Conservation (phyloP, 2,329 filamentous ascomycete genomes). For the Lachnellula arida region DNA sequence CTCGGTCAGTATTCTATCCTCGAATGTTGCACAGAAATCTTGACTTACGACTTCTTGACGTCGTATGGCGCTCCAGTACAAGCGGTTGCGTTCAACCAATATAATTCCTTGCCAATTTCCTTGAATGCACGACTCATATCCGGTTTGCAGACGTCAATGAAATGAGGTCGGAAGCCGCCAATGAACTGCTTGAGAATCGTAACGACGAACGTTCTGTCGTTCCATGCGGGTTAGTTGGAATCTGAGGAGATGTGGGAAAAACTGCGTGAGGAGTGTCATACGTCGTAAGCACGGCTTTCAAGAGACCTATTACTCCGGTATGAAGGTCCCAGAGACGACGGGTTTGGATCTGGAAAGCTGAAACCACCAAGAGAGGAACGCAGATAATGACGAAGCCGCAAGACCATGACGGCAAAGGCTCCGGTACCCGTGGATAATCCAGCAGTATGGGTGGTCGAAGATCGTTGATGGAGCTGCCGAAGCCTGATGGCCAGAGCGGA, state of each 20-base stretch:
- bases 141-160: conserved; percentile 64
- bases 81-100: conserved; percentile 60
- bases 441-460: conserved; percentile 11
- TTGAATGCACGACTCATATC: conserved; percentile 41
- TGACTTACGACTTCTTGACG: conserved; percentile 32
- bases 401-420: conserved; percentile 56
- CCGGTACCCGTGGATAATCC: conserved; percentile 14
- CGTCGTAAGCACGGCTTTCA: conserved; percentile 20
- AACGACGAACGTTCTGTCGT: conserved; percentile 60
- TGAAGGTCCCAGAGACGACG: conserved; percentile 57
- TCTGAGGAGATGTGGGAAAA: conserved; percentile 27
- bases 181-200: conserved; percentile 71
- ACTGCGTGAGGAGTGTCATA: conserved; percentile 1
- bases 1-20: background rate
- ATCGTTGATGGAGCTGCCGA: background rate
- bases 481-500: conserved; percentile 5
- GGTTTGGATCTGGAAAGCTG: conserved; percentile 60
- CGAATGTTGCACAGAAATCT: background rate
- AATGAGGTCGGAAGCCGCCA: conserved; percentile 64
- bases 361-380: conserved; percentile 59
- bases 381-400: conserved; percentile 60
- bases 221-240: conserved; percentile 50
- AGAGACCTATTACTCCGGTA: conserved; percentile 14
- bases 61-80: conserved; percentile 59
- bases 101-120: conserved; percentile 56